Evolutionary conservation across 768 basidiomycete species (phyloP), one percentile per base, ranked within the genome.

Genomic region (Chalciporus pseudorubinellus): DNA sequence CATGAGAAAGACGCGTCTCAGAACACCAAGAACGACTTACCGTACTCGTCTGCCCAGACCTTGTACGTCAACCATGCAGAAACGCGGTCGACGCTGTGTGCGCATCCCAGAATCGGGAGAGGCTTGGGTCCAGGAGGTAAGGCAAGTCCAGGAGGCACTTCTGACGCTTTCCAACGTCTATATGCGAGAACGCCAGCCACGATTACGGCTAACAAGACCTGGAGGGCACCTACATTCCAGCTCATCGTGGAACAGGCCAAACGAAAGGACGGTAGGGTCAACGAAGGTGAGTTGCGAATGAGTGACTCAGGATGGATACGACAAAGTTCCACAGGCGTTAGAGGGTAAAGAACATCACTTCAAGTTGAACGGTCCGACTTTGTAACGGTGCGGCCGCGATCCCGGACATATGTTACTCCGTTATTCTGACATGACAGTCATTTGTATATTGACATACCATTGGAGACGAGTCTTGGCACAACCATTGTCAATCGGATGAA

Each of bases 61-160:
- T 51, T 46, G 24, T 60, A 60, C 22, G 48, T 60, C 16, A 59
- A 21, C 43, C 54, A 55, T 3, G 59, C 57, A 2, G 26, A 33
- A 14, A 18, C 34, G 20, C 39, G 36, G 38, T 39, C 26, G 21
- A 60, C 22, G 14, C 46, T 42, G 13, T 56, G 14, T 18, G 36
- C 51, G 24, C 48, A 59, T 21, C 59, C 59, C n/a, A 59, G 11
- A 20, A 60, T 26, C 16, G 59, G 59, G 5, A 60, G 12, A 4
- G 24, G 28, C 24, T n/a, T 12, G 4, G 59, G 59, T 6, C 59
- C 59, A 2, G 59, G 59, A 18, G 53, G 57, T 16, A 50, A 49
- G 18, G 39, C 45, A 14, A 44, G 33, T 2, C 38, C 41, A 10
- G 28, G 19, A 11, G 22, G 41, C 6, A 31, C 3, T 11, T 18